phyloP scores from a whole-genome alignment of 192 early-diverging fungal species.

The Linnemannia exigua region DNA sequence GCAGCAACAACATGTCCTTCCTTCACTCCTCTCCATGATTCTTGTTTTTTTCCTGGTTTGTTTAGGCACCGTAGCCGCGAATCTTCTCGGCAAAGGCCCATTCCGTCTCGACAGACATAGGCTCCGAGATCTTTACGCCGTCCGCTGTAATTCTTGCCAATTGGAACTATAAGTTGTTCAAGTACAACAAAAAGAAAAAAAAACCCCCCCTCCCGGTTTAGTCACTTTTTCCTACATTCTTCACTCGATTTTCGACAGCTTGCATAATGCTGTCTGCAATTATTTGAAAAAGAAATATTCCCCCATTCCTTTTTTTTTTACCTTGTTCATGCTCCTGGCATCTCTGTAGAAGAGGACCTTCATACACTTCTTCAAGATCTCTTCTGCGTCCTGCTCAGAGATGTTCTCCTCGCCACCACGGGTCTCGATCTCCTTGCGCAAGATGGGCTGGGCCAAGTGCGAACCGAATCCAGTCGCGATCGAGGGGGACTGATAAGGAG shows the following conservation, averaged over 20 bases:
- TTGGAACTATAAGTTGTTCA: constrained; percentile 75
- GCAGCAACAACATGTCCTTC: background rate
- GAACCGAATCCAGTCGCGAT: constrained; percentile 97
- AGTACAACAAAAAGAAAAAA: constrained; percentile 14
- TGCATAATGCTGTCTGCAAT: no score
- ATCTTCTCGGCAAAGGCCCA: constrained; percentile 91
- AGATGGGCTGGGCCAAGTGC: constrained; percentile 90
- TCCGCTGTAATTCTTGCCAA: constrained; percentile 88
- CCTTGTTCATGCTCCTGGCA: constrained; percentile 92
- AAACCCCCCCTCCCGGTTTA: background rate
- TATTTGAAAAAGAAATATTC: background rate
- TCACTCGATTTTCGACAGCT: no score
- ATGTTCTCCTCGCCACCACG: constrained; percentile 80
- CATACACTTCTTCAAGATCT: constrained; percentile 91
- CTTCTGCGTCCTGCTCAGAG: constrained; percentile 90
- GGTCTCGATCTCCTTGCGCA: constrained; percentile 93
- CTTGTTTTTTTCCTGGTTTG: background rate
- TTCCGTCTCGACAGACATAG: constrained; percentile 89
- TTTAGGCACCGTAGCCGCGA: constrained; percentile 81
- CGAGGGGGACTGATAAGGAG: constrained; percentile 90
- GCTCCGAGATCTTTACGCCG: constrained; percentile 89
- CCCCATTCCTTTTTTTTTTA: no score
- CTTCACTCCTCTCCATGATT: background rate
- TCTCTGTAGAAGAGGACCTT: constrained; percentile 96
- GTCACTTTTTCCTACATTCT: no score